Evolutionary conservation across 345 rosid species (phyloP), one percentile per base, ranked within the genome.

Genomic region (Citrus cavaleriei): DNA sequence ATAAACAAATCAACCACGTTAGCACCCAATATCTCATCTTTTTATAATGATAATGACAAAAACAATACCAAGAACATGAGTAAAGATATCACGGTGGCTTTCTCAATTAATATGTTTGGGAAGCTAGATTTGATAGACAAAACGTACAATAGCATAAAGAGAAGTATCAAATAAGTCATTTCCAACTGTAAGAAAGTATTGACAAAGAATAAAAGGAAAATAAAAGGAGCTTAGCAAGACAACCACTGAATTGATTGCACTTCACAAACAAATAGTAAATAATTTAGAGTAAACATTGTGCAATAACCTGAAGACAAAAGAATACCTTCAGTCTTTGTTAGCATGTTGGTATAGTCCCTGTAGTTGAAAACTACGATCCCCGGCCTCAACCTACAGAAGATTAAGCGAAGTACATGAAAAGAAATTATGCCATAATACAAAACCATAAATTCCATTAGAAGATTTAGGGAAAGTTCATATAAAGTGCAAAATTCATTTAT

Each of bases 351-450:
- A 77, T 83, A 84, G 84, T 94, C 97, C 85, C 86, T 90, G 73
- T 93, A 97, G 84, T 97, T 93, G 89, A 97, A 97, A 86, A 91
- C 82, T 30, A 97, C 96, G 72, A 83, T 85, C 80, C 95, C 95
- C 70, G 84, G 86, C 81, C 87, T 84, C 80, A 90, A 88, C 93
- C 98, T 94, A 81, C 75, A 78, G 73, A 87, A 81, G 80, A 38
- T 12, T 24, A 79, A 22, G 77, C 19, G 57, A 77, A 49, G 77
- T 49, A 83, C 34, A 61, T 84, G 14, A 75, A 27, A 61, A 46
- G 64, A 64, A 46, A 65, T 18, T 27, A 76, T 55, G 74, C 14
- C 25, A 68, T 51, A 16, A 34, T 32, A 13, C 57, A 38, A 54
- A 49, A 60, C n/a, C 38, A 30, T 5, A 32, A 38, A 30, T 67